phyloP scores from a whole-genome alignment of 1,139 yeast species.

The Sugiyamaella grinbergsii region DNA sequence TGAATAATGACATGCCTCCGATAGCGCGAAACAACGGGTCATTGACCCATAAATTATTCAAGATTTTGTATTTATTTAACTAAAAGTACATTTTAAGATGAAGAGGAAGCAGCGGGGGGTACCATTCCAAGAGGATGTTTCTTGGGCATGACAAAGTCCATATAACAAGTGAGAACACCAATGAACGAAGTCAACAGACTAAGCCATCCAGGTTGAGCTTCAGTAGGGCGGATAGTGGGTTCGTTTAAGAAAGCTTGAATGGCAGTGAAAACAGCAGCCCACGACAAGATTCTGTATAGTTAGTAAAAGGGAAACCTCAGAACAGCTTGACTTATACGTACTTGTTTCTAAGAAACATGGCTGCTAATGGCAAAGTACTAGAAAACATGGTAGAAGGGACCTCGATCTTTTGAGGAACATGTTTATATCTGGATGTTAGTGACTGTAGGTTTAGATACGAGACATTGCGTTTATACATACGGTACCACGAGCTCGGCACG shows the following conservation, averaged over 20 bases:
- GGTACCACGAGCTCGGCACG: conserved; percentile 39
- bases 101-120: conserved; percentile 22
- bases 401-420: conserved; percentile 34
- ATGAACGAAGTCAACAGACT: conserved; percentile 38
- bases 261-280: conserved; percentile 58
- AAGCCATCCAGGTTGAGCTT: conserved; percentile 42
- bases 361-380: conserved; percentile 64
- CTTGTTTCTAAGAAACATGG: conserved; percentile 55
- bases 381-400: conserved; percentile 46
- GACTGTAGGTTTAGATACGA: background rate
- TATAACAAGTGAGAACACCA: conserved; percentile 41
- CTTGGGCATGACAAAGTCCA: conserved; percentile 43
- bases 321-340: conserved; percentile 23
- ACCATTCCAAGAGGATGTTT: conserved; percentile 24
- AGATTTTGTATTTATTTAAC: too few relatives aligned
- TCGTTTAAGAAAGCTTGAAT: conserved; percentile 55
- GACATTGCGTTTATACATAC: conserved; percentile 22
- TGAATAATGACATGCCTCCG: too few relatives aligned
- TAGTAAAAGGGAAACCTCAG: background rate
- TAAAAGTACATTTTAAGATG: background rate
- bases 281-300: conserved; percentile 52
- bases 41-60: too few relatives aligned
- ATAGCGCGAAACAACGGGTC: too few relatives aligned
- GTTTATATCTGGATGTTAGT: conserved; percentile 33
- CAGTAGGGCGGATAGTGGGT: conserved; percentile 44